Percentiles rank a stretch among this genome's conserved stretches.
Conservation (phyloP, 1,284 basidiomycete genomes). For the Ustilago tritici region DNA sequence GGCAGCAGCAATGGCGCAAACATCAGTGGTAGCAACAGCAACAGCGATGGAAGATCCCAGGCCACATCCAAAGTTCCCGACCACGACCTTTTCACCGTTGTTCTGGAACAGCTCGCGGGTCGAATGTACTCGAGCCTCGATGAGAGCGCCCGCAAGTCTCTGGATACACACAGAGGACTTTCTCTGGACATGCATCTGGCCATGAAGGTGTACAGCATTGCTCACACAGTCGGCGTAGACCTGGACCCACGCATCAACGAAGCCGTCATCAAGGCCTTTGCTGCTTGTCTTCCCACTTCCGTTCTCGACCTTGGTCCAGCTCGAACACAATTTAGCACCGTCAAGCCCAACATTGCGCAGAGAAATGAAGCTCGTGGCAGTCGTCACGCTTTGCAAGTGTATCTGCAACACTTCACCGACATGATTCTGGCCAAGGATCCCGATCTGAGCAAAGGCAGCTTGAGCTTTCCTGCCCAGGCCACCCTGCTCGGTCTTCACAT, state of each 20-base stretch:
- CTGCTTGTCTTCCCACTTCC: conserved; percentile 23
- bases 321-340: conserved; percentile 11
- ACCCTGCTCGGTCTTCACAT: conserved; percentile 44
- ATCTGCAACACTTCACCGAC: conserved; percentile 35
- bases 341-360: conserved; percentile 28
- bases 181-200: conserved; percentile 30
- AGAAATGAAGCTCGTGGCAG: conserved; percentile 40
- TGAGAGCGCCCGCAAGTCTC: conserved; percentile 12
- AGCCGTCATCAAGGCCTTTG: conserved; percentile 30
- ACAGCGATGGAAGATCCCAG: background rate
- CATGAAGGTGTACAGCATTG: conserved; percentile 28
- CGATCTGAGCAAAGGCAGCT: conserved; percentile 24
- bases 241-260: conserved; percentile 28
- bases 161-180: conserved; percentile 28
- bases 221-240: conserved; percentile 18
- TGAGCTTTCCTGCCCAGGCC: conserved; percentile 29
- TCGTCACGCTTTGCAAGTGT: conserved; percentile 19
- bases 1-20: background rate
- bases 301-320: conserved; percentile 25
- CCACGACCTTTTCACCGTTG: conserved; percentile 39
- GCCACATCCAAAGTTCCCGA: conserved; percentile 19
- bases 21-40: background rate
- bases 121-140: conserved; percentile 18
- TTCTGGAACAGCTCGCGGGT: conserved; percentile 21
- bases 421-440: conserved; percentile 36